Conservation (phyloP, 768 basidiomycete genomes). For the Russula earlei region DNA sequence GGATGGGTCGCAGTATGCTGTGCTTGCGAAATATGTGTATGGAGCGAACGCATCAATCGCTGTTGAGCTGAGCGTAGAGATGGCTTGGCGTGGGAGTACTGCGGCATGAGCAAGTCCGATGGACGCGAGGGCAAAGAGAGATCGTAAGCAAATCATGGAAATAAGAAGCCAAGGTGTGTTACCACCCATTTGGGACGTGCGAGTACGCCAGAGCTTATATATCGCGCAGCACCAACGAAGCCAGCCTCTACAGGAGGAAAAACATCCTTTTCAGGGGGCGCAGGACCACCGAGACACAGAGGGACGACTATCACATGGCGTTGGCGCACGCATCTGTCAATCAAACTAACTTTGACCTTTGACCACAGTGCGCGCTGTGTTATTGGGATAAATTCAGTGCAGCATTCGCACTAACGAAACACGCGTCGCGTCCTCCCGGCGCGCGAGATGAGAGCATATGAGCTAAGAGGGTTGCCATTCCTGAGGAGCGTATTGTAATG, state of each 20-base stretch:
- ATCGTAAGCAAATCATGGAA: neutral
- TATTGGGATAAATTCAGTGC: neutral
- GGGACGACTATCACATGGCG: neutral
- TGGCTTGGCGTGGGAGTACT: neutral
- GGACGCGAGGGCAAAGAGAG: neutral
- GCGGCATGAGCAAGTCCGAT: neutral
- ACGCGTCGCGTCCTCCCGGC: too few species aligned
- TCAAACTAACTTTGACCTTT: neutral
- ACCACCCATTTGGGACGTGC: neutral
- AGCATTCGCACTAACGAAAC: too few species aligned
- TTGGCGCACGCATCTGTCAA: neutral
- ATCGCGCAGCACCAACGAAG: neutral
- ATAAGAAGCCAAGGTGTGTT: neutral
- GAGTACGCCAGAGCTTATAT: neutral
- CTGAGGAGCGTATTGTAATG: too few species aligned
- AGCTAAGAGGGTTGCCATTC: too few species aligned
- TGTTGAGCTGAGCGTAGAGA: constrained; percentile 21
- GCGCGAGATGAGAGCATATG: too few species aligned
- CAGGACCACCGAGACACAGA: neutral
- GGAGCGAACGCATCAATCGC: constrained; percentile 26
- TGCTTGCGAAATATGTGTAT: constrained; percentile 26
- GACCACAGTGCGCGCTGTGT: neutral
- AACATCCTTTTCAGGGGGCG: too few species aligned
- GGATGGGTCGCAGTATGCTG: constrained; percentile 27
- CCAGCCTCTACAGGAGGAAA: neutral